Base-by-base conservation (phyloP, 768 basidiomycete species). In the Strobilomyces dryophilus region DNA sequence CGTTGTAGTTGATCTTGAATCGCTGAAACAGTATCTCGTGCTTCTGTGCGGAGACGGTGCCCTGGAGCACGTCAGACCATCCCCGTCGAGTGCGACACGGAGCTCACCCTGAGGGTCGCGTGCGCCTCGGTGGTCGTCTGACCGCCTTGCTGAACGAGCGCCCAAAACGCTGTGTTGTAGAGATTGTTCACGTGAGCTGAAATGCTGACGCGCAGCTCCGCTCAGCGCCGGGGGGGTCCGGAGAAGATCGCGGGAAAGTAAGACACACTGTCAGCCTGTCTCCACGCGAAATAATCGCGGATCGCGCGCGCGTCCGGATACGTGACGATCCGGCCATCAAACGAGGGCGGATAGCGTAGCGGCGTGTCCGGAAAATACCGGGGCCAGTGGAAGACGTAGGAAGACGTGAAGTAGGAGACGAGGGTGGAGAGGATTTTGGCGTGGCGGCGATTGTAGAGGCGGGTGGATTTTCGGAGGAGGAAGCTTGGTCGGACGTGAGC, bases 141-240 rank as follows among this genome's bases (percentile, higher is more conserved):
- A 0, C 85, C 87, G n/a, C 85, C 89, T 61, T 89, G 79, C 41
- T 86, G 85, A 0, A 98, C 83, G 32, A 99, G 79, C 0, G 93
- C 89, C 97, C 95, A 98, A 65, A 98, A 99, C 0, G 74, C 76
- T 0, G 97, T 98, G 64, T 99, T 99, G 73, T 98, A 95, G 21
- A 99, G 73, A 66, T 99, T 99, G 66, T 99, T 99, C 66, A 98
- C 88, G 66, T 99, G 97, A 0, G 97, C 95, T 98, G 66, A 21
- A 57, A 55, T 47, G 52, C 52, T 57, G 47, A 46, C 58, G 49
- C 49, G 49, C 59, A 60, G 60, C 61, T 47, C 31, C 36, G 60
- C 55, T 54, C 24, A 61, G 31, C 45, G 14, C 27, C 47, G n/a
- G 53, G 47, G 34, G 21, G 37, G 44, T n/a, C 24, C n/a, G 24